A percentile compares a stretch with the other conserved stretches of the same genome.
Conservation (phyloP, 1,139 yeast species). For the Petasospora rhodanensis region DNA sequence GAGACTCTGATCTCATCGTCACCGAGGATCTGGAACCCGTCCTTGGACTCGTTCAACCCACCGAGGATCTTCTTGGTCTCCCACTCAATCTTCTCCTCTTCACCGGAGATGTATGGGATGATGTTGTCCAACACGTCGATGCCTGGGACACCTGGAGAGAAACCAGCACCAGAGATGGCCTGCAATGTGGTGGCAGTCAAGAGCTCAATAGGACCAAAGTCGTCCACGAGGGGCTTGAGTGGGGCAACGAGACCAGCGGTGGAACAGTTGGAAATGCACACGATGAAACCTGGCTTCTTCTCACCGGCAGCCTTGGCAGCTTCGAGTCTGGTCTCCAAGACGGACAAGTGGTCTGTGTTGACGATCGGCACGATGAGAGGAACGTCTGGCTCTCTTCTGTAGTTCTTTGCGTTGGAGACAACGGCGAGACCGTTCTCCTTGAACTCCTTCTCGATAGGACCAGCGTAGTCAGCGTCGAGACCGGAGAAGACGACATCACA, state of each 20-base stretch:
- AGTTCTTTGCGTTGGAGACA: slow-evolving; percentile 93
- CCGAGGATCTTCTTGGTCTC: slow-evolving; percentile 96
- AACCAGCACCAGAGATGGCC: slow-evolving; percentile 98
- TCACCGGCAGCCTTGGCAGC: slow-evolving; percentile 50
- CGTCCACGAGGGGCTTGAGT: slow-evolving; percentile 81
- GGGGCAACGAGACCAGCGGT: slow-evolving; percentile 99
- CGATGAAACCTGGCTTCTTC: slow-evolving; percentile 70
- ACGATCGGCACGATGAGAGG: slow-evolving; percentile 95
- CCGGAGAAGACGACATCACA: slow-evolving; percentile 97
- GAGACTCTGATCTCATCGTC: slow-evolving; percentile 78
- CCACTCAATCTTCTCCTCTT: slow-evolving; percentile 98
- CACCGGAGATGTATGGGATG: slow-evolving; percentile 93
- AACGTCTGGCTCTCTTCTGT: slow-evolving; percentile 81
- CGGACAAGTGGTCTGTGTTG: slow-evolving; percentile 86
- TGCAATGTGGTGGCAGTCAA: slow-evolving; percentile 91
- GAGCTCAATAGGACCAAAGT: slow-evolving; percentile 83
- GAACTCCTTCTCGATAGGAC: slow-evolving; percentile 82
- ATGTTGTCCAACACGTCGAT: slow-evolving; percentile 92
- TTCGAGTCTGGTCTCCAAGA: slow-evolving; percentile 58
- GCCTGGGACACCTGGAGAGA: slow-evolving; percentile 96
- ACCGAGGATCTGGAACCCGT: slow-evolving; percentile 59
- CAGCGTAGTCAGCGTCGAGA: slow-evolving; percentile 89
- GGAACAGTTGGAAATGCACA: slow-evolving; percentile 96
- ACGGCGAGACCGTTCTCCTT: slow-evolving; percentile 78
- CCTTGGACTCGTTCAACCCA: slow-evolving; percentile 39